Percentiles rank a stretch among this genome's conserved stretches.
Evolutionary conservation across 192 early-diverging fungal genomes (phyloP).

Genomic region (Coemansia sp.): DNA sequence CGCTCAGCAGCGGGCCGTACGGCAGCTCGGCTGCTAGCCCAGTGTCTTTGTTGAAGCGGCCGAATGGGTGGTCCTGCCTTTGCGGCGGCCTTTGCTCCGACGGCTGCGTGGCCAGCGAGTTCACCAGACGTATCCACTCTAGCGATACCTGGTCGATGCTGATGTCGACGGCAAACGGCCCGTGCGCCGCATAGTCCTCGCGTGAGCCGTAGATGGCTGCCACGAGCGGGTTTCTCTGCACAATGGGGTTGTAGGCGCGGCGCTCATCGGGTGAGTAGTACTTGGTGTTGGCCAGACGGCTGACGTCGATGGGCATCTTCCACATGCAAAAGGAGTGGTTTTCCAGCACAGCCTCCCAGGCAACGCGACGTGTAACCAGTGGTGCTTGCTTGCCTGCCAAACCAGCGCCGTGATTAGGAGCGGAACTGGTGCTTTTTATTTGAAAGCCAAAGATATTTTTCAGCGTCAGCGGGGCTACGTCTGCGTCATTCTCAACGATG

Average conservation of each 20-base stretch:
- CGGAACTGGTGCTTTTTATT: no score
- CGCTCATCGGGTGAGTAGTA: conserved; percentile 11
- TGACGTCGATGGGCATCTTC: not conserved
- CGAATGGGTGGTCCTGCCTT: no score
- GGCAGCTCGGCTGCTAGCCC: no score
- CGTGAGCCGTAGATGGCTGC: not conserved
- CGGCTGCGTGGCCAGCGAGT: not conserved
- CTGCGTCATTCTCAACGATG: not conserved
- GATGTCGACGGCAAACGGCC: not conserved
- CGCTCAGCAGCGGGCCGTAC: no score
- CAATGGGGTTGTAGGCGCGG: conserved; percentile 6
- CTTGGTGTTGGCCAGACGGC: not conserved
- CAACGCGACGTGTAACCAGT: not conserved
- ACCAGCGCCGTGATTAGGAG: no score
- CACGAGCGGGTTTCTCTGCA: conserved; percentile 5
- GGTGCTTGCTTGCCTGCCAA: no score
- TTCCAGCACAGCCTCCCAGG: conserved; percentile 11
- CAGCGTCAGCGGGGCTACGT: no score
- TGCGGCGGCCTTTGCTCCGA: no score
- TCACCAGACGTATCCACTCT: conserved; percentile 4
- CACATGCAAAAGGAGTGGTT: conserved; percentile 3
- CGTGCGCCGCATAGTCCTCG: not conserved
- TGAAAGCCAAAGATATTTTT: no score
- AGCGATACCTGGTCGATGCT: conserved; percentile 6
- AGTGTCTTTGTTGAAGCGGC: no score